phyloP scores from a whole-genome alignment of 2,329 filamentous ascomycete genomes.

The Paraconiothyrium sp. region DNA sequence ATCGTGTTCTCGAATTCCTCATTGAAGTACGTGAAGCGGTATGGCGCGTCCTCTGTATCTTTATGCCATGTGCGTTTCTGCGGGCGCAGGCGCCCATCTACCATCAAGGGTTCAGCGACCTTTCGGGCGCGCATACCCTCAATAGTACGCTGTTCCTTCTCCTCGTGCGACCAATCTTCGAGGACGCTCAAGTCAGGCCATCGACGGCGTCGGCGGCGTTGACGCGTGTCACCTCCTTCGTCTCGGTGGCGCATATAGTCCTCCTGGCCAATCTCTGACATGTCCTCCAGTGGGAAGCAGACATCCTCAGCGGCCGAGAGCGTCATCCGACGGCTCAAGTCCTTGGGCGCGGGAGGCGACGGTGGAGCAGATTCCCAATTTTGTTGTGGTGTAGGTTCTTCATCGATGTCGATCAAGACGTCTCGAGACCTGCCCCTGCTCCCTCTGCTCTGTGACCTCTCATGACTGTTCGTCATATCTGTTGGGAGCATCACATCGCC shows the following conservation, averaged over 20 bases:
- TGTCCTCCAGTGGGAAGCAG: conserved; percentile 82
- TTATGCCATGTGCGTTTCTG: conserved; percentile 82
- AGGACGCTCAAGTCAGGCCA: conserved; percentile 89
- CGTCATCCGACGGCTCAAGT: conserved; percentile 49
- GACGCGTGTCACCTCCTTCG: conserved; percentile 53
- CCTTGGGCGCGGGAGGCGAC: conserved; percentile 36
- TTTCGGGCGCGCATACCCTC: conserved; percentile 87
- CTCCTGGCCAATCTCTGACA: conserved; percentile 84
- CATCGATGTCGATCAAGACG: conserved; percentile 61
- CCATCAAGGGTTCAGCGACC: conserved; percentile 91
- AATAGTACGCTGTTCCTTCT: conserved; percentile 82
- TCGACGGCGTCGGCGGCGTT: conserved; percentile 63
- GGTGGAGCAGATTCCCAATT: conserved; percentile 53
- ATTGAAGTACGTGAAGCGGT: conserved; percentile 98
- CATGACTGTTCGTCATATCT: conserved; percentile 57
- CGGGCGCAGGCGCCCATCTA: conserved; percentile 87
- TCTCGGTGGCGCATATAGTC: conserved; percentile 66
- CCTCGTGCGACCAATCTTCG: conserved; percentile 88
- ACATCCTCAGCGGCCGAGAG: conserved; percentile 83
- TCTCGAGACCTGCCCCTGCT: conserved; percentile 49
- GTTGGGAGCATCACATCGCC: conserved; percentile 76
- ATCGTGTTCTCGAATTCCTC: conserved; percentile 96
- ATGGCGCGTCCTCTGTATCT: conserved; percentile 88
- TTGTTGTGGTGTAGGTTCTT: conserved; percentile 55
- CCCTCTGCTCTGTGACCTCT: conserved; percentile 27